These are phyloP conservation scores for Penicillium sp. DNA, from an alignment of 2,329 filamentous ascomycete genomes.

Conservation along the genomic window DNA sequence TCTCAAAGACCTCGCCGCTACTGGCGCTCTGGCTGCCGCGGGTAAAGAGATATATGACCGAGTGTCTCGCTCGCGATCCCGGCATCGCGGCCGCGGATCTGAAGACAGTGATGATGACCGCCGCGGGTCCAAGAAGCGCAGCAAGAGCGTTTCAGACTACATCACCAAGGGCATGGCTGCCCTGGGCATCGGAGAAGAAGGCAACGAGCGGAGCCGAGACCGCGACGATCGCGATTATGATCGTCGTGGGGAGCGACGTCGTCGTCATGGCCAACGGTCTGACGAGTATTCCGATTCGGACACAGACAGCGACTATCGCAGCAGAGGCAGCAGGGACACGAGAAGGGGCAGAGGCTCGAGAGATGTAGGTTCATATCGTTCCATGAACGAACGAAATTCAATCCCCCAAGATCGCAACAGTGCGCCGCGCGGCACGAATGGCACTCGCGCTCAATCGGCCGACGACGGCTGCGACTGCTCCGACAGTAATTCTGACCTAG, in stretches of 20 bases:
- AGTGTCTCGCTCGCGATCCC: constrained; percentile 39
- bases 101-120: constrained; percentile 51
- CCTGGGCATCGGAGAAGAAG: constrained; percentile 41
- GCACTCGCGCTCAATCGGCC: constrained; percentile 7
- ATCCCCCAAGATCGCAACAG: constrained; percentile 25
- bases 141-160: constrained; percentile 48
- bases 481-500: constrained; percentile 51
- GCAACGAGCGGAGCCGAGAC: constrained; percentile 14
- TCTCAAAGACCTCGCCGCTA: constrained; percentile 43
- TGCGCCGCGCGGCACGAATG: constrained; percentile 19
- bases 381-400: constrained; percentile 23
- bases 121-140: constrained; percentile 42
- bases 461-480: constrained; percentile 10
- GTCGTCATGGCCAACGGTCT: constrained; percentile 27
- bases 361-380: constrained; percentile 45
- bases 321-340: constrained; percentile 26
- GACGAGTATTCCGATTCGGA: constrained; percentile 43
- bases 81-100: constrained; percentile 34
- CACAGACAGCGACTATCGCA: constrained; percentile 34
- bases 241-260: constrained; percentile 27
- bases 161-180: constrained; percentile 46
- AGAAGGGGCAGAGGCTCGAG: constrained; percentile 35
- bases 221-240: constrained; percentile 13
- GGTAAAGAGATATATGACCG: constrained; percentile 48
- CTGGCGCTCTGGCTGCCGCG: constrained; percentile 46